Evolutionary conservation across 225 moss, liverwort and hornwort genomes (phyloP).

Genomic region (Lunularia cruciata): DNA sequence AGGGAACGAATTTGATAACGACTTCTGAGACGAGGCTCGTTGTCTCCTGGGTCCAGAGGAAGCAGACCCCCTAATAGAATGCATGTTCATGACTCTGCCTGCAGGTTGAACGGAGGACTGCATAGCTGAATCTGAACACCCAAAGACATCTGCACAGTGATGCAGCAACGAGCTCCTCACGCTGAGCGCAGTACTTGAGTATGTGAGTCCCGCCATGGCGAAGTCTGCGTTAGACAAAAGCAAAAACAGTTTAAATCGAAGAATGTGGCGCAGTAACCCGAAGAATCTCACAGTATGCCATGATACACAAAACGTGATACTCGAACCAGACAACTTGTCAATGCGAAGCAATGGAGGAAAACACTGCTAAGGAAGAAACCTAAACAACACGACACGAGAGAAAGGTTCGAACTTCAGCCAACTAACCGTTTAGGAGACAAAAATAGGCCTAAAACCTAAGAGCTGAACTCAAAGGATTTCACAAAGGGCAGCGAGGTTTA

Average conservation of each 20-base stretch:
- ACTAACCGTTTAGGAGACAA: no score
- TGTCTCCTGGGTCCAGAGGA: slow-evolving; percentile 22
- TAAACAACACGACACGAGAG: no score
- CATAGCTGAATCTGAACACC: slow-evolving; percentile 17
- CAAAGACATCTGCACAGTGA: slow-evolving; percentile 27
- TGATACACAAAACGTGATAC: not conserved
- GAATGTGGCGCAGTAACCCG: not conserved
- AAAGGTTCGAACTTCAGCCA: no score
- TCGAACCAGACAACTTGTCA: no score
- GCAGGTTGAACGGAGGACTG: slow-evolving; percentile 20
- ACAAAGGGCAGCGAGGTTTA: not conserved
- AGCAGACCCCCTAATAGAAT: slow-evolving; percentile 4
- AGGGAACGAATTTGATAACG: slow-evolving; percentile 14
- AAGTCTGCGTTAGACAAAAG: not conserved
- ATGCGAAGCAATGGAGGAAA: no score
- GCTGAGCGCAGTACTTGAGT: slow-evolving; percentile 21
- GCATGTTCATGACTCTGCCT: slow-evolving; percentile 7
- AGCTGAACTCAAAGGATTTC: not conserved
- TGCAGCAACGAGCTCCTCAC: slow-evolving; percentile 22
- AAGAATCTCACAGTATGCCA: slow-evolving; percentile 3
- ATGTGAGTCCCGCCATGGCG: slow-evolving; percentile 37
- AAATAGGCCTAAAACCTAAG: not conserved
- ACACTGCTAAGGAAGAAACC: not conserved
- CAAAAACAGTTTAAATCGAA: not conserved
- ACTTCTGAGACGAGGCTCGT: slow-evolving; percentile 11